phyloP scores from a whole-genome alignment of 2,329 filamentous ascomycete genomes.

The Mycosphaerella arachidis region DNA sequence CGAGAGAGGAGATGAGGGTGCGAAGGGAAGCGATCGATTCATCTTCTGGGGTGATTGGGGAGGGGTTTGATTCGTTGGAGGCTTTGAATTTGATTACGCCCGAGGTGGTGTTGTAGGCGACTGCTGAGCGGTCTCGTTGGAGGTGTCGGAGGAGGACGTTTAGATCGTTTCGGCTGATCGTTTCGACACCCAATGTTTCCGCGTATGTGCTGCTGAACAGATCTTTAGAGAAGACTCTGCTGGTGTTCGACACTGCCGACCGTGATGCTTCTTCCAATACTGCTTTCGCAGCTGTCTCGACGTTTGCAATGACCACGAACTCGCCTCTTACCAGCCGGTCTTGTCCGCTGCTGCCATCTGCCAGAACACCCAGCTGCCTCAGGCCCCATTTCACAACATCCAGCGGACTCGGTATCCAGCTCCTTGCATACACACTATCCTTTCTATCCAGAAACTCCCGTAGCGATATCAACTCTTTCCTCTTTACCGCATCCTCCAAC shows the following conservation, averaged over 20 bases:
- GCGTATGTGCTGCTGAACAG: constrained; percentile 29
- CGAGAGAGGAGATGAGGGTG: constrained; percentile 65
- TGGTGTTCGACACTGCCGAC: constrained; percentile 32
- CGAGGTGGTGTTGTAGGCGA: constrained; percentile 26
- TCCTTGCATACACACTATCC: constrained; percentile 67
- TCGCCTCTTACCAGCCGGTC: constrained; percentile 58
- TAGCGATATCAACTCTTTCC: constrained; percentile 65
- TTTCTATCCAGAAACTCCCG: constrained; percentile 61
- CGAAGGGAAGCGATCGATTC: constrained; percentile 74
- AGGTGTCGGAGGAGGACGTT: constrained; percentile 44
- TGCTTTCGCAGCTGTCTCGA: constrained; percentile 49
- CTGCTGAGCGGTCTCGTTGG: constrained; percentile 48
- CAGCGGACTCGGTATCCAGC: constrained; percentile 61
- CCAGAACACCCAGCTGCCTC: constrained; percentile 53
- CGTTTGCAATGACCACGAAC: constrained; percentile 62
- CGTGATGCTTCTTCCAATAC: constrained; percentile 34
- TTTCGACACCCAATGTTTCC: constrained; percentile 20
- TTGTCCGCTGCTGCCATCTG: constrained; percentile 22
- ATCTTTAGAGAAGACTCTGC: constrained; percentile 30
- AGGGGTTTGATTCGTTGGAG: constrained; percentile 40
- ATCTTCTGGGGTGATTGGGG: constrained; percentile 70
- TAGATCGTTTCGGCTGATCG: constrained; percentile 42
- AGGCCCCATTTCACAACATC: constrained; percentile 71
- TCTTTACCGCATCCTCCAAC: constrained; percentile 67
- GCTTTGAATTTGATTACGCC: constrained; percentile 70